Conservation (phyloP, 2,329 filamentous ascomycete genomes). For the Capronia coronata region DNA sequence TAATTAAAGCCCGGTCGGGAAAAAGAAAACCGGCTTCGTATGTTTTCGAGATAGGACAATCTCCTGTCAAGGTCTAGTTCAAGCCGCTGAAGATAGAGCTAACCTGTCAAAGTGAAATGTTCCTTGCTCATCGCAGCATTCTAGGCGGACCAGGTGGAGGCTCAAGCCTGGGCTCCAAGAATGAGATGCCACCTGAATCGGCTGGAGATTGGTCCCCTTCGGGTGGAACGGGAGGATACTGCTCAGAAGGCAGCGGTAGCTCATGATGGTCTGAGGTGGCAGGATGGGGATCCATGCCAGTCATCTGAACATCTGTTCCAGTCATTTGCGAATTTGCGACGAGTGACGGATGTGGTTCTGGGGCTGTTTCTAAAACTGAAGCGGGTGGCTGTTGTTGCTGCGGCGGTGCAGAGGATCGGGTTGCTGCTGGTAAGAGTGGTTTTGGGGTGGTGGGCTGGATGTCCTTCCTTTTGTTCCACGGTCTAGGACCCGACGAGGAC, state of each 20-base stretch:
- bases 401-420: too few species aligned
- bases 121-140: constrained; percentile 7
- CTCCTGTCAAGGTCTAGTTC: too few species aligned
- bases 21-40: too few species aligned
- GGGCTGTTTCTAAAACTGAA: too few species aligned
- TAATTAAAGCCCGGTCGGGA: too few species aligned
- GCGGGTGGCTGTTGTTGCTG: too few species aligned
- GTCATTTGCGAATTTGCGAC: too few species aligned
- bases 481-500: background rate
- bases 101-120: background rate
- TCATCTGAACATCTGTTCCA: background rate
- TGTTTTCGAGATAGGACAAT: too few species aligned
- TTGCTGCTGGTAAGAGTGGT: background rate
- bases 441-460: background rate
- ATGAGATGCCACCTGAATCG: background rate
- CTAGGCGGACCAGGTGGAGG: constrained; percentile 5
- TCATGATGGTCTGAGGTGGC: background rate
- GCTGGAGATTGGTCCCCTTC: background rate
- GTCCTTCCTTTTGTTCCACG: background rate
- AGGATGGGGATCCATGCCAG: background rate
- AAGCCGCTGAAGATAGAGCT: too few species aligned
- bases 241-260: too few species aligned
- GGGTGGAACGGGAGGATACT: background rate
- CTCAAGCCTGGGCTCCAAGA: constrained; percentile 5
- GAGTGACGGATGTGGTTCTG: background rate